These are phyloP conservation scores for Plectosphaerella sp. DNA, from an alignment of 2,329 filamentous ascomycete species.

Conservation along the genomic window DNA sequence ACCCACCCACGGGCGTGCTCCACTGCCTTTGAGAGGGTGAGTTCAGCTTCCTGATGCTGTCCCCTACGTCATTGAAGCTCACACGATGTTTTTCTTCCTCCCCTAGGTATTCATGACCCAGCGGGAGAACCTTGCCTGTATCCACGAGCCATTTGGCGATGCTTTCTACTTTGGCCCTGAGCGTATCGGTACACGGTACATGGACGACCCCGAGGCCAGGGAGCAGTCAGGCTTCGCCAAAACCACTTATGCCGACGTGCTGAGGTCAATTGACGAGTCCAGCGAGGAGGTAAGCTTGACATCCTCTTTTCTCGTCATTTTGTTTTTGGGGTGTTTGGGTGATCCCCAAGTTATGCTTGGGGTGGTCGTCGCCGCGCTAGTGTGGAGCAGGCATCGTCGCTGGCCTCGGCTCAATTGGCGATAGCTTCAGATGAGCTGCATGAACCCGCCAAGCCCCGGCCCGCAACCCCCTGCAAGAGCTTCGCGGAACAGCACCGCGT, in stretches of 20 bases:
- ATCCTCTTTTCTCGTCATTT: conserved; percentile 4
- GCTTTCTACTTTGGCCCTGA: conserved; percentile 96
- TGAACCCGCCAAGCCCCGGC: background rate
- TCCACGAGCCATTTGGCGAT: conserved; percentile 96
- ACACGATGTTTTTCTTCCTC: background rate
- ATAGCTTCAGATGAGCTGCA: conserved; percentile 2
- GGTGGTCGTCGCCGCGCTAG: background rate
- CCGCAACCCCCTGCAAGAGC: conserved; percentile 1
- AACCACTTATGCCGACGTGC: conserved; percentile 71
- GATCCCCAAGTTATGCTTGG: background rate
- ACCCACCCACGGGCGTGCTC: conserved; percentile 95
- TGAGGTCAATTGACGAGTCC: conserved; percentile 70
- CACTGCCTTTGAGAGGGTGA: conserved; percentile 91
- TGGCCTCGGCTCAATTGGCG: background rate
- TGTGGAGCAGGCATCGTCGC: background rate
- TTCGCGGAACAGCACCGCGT: background rate
- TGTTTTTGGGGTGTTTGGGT: background rate
- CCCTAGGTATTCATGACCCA: conserved; percentile 92
- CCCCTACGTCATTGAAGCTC: conserved; percentile 2
- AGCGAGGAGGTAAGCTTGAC: conserved; percentile 60
- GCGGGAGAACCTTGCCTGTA: conserved; percentile 71
- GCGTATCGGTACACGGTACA: conserved; percentile 74
- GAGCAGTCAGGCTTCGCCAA: conserved; percentile 61
- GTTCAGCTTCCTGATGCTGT: conserved; percentile 19
- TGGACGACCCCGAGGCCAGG: conserved; percentile 55